A percentile compares a stretch with the other conserved stretches of the same genome.
Evolutionary conservation across 768 basidiomycete species (phyloP).

Genomic region (Leccinum rimulosum): DNA sequence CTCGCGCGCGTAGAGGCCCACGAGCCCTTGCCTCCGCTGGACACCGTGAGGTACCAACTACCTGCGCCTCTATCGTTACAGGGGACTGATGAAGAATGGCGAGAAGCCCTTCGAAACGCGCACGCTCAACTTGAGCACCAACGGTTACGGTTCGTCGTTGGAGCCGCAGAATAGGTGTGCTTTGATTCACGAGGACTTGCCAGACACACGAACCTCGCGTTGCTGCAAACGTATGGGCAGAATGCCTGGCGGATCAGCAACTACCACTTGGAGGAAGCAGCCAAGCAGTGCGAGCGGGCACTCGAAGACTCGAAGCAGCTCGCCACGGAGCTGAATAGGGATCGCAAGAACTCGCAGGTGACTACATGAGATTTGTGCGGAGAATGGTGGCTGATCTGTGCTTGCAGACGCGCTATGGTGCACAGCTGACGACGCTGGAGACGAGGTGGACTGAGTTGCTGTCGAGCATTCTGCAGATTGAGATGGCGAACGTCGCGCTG

Average conservation of each 20-base stretch:
- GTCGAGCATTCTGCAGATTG: slow-evolving; percentile 86
- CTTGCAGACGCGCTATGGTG: slow-evolving; percentile 68
- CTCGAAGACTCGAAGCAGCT: slow-evolving; percentile 77
- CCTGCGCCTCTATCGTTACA: slow-evolving; percentile 62
- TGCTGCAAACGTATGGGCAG: slow-evolving; percentile 82
- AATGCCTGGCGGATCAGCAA: slow-evolving; percentile 95
- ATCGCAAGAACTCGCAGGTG: slow-evolving; percentile 85
- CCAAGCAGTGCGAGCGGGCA: slow-evolving; percentile 65
- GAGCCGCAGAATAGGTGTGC: neutral
- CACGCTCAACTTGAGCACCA: slow-evolving; percentile 86
- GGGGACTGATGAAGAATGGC: slow-evolving; percentile 76
- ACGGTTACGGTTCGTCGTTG: slow-evolving; percentile 56
- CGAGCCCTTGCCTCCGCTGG: slow-evolving; percentile 62
- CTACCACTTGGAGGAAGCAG: slow-evolving; percentile 76
- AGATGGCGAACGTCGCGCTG: slow-evolving; percentile 90
- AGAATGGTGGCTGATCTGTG: neutral
- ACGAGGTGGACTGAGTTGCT: slow-evolving; percentile 92
- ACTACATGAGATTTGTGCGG: neutral
- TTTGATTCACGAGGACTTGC: slow-evolving; percentile 9
- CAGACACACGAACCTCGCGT: slow-evolving; percentile 79
- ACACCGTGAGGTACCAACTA: slow-evolving; percentile 70
- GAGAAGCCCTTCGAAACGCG: slow-evolving; percentile 69
- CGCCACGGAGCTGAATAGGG: slow-evolving; percentile 83
- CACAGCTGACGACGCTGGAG: slow-evolving; percentile 78
- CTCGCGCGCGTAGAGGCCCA: slow-evolving; percentile 70